phyloP scores from a whole-genome alignment of 192 early-diverging fungal genomes.

The Rhizophagus clarus region DNA sequence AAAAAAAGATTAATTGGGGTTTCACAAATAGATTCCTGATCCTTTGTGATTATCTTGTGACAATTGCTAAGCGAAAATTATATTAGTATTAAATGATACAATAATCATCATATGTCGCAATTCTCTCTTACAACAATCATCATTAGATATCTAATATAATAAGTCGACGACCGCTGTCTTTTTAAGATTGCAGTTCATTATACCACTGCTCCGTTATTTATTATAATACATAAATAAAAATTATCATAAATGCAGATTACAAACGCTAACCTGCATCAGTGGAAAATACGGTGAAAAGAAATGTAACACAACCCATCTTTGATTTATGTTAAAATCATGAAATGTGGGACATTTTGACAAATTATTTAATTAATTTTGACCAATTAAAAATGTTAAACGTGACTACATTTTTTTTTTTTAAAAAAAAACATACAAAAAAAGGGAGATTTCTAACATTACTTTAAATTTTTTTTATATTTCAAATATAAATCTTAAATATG shows the following conservation, averaged over 20 bases:
- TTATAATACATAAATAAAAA: neutral
- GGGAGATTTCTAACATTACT: neutral
- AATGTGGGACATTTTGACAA: neutral
- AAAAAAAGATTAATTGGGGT: too few species aligned
- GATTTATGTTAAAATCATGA: neutral
- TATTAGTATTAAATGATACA: too few species aligned
- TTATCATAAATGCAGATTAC: slow-evolving; percentile 15
- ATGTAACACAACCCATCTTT: neutral
- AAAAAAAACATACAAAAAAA: neutral
- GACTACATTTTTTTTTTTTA: neutral
- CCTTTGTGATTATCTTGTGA: too few species aligned
- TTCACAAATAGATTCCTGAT: too few species aligned
- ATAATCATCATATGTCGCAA: neutral
- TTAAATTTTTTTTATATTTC: neutral
- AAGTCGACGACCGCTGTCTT: neutral
- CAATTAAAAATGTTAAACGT: neutral
- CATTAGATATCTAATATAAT: neutral
- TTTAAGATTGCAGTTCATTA: neutral
- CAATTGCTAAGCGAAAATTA: neutral
- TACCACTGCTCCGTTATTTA: slow-evolving; percentile 9
- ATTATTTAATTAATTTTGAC: neutral
- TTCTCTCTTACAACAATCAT: slow-evolving; percentile 9
- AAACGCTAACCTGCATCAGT: neutral
- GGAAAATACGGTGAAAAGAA: slow-evolving; percentile 1
- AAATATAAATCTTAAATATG: neutral